Evolutionary conservation across 768 basidiomycete genomes (phyloP).

Genomic region (Xerocomellus chrysenteron): DNA sequence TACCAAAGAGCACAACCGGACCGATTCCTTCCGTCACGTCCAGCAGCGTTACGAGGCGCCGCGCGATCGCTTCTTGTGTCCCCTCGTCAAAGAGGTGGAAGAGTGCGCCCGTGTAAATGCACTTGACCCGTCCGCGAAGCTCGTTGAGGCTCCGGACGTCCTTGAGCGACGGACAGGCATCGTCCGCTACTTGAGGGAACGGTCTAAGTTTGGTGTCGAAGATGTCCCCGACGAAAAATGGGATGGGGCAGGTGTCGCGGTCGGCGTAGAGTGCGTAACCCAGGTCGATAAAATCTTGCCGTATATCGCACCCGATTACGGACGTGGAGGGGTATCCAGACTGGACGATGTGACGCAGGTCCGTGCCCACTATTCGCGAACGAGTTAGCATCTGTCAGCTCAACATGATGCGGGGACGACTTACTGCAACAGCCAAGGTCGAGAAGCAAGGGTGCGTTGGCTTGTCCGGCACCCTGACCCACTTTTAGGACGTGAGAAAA

Average conservation of each 20-base stretch:
- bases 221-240: not conserved
- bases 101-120: not conserved
- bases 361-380: slow-evolving; percentile 1
- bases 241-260: not conserved
- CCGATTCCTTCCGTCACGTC: not conserved
- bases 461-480: not conserved
- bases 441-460: not conserved
- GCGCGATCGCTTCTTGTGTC: not conserved
- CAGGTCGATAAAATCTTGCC: slow-evolving; percentile 1
- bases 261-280: not conserved
- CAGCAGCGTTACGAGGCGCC: not conserved
- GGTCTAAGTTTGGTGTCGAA: not conserved
- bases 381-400: not conserved
- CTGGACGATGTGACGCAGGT: not conserved
- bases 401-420: not conserved
- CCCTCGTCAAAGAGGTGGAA: not conserved
- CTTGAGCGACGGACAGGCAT: not conserved
- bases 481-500: not conserved
- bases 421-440: slow-evolving; percentile 6
- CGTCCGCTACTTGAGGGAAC: not conserved
- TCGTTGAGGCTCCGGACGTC: not conserved
- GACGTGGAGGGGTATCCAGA: not conserved
- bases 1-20: not conserved
- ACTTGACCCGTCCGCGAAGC: not conserved
- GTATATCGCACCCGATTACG: slow-evolving; percentile 1